Percentiles rank a stretch among this genome's conserved stretches.
phyloP scores from a whole-genome alignment of 257 asterid species.

The Petunia secreta region DNA sequence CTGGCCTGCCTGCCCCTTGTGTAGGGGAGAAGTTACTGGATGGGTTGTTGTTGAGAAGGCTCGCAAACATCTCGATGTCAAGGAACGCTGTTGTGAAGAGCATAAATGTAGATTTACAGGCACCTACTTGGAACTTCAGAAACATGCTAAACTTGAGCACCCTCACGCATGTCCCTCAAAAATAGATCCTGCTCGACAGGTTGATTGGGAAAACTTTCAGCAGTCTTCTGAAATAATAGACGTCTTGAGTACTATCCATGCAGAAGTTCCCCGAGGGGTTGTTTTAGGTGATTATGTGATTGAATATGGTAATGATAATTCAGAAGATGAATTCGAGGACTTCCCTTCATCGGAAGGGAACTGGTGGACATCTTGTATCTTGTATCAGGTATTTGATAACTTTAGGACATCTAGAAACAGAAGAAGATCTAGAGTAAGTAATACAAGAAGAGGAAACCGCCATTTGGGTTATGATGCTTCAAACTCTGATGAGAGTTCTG shows the following conservation, averaged over 20 bases:
- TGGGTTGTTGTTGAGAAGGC: conserved; percentile 71
- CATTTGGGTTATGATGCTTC: conserved; percentile 63
- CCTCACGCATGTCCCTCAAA: conserved; percentile 82
- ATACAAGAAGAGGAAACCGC: conserved; percentile 65
- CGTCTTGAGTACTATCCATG: conserved; percentile 79
- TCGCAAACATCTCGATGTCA: conserved; percentile 61
- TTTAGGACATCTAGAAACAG: conserved; percentile 76
- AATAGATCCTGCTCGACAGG: conserved; percentile 80
- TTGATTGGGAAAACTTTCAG: conserved; percentile 90
- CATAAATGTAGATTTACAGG: conserved; percentile 67
- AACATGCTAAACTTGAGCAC: conserved; percentile 72
- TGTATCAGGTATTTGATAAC: conserved; percentile 76
- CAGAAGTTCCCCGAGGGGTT: conserved; percentile 85
- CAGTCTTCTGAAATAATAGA: conserved; percentile 86
- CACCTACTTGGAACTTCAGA: conserved; percentile 62
- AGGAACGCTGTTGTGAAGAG: conserved; percentile 77
- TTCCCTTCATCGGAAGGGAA: conserved; percentile 67
- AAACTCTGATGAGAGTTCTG: conserved; percentile 80
- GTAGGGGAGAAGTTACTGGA: conserved; percentile 84
- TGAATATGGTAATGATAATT: conserved; percentile 79
- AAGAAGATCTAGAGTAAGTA: conserved; percentile 69
- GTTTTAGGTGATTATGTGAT: conserved; percentile 90
- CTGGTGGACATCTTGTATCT: conserved; percentile 88
- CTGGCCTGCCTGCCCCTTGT: conserved; percentile 73
- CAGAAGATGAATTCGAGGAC: conserved; percentile 75